Conservation (phyloP, 371 early-diverging fungal species). For the Saksenaea vasiformis region DNA sequence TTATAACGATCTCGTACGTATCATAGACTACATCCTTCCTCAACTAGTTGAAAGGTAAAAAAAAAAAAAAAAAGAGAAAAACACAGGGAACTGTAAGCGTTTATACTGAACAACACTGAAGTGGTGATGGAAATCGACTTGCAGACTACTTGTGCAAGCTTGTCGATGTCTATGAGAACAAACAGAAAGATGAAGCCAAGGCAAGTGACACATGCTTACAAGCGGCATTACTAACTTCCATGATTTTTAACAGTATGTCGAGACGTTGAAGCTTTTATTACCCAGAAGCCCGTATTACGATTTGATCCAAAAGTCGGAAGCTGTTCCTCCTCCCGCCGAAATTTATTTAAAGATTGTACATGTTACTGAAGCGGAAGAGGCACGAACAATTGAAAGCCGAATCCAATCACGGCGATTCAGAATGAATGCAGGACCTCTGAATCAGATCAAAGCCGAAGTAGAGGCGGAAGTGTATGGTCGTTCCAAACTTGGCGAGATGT, state of each 20-base stretch:
- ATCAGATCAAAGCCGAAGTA: conserved; percentile 56
- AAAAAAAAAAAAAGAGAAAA: neutral
- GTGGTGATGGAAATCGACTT: conserved; percentile 60
- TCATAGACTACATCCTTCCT: conserved; percentile 39
- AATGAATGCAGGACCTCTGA: conserved; percentile 68
- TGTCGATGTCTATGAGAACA: conserved; percentile 49
- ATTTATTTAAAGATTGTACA: conserved; percentile 58
- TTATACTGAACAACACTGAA: conserved; percentile 10
- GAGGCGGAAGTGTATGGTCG: conserved; percentile 58
- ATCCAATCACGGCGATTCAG: conserved; percentile 69
- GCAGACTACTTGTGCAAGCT: conserved; percentile 61
- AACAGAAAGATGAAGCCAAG: conserved; percentile 34
- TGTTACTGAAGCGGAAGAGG: conserved; percentile 62
- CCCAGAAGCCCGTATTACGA: conserved; percentile 53
- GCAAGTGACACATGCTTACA: conserved; percentile 16
- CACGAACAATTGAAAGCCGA: conserved; percentile 58
- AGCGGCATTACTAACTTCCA: no score
- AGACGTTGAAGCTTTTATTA: conserved; percentile 53
- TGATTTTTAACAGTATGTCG: conserved; percentile 43
- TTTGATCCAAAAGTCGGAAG: conserved; percentile 40
- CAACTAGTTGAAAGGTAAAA: conserved; percentile 29
- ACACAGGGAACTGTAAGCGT: conserved; percentile 6
- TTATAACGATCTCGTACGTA: conserved; percentile 42
- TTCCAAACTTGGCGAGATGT: conserved; percentile 57
- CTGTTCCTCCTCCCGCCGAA: conserved; percentile 50